Evolutionary conservation across 2,329 filamentous ascomycete genomes (phyloP).

Genomic region (Trichoderma atroviride): DNA sequence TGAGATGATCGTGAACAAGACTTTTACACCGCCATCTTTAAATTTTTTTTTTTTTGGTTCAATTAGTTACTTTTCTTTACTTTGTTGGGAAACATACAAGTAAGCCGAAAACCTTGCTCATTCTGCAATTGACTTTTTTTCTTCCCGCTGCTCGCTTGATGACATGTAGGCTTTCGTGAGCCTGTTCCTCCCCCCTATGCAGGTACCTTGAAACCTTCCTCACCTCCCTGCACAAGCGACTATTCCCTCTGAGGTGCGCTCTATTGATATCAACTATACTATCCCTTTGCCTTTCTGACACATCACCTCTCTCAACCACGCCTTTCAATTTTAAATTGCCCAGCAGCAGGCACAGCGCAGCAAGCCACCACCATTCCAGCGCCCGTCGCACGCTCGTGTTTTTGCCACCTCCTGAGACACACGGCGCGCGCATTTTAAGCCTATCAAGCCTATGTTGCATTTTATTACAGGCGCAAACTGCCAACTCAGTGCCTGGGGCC

Average conservation of each 20-base stretch:
- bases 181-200: slow-evolving; percentile 10
- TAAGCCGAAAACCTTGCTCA: background rate
- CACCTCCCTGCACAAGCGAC: background rate
- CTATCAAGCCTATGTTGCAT: background rate
- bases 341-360: background rate
- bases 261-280: background rate
- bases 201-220: slow-evolving; percentile 16
- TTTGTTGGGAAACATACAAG: background rate
- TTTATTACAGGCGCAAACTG: background rate
- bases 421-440: background rate
- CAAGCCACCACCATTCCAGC: background rate
- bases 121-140: slow-evolving; percentile 20
- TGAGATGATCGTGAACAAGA: slow-evolving; percentile 9
- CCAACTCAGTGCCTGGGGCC: background rate
- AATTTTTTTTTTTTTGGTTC: background rate
- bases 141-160: background rate
- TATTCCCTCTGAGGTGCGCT: background rate
- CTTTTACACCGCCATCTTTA: background rate
- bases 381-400: slow-evolving; percentile 5
- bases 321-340: background rate
- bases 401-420: slow-evolving; percentile 21
- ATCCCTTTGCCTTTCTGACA: slow-evolving; percentile 10
- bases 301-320: background rate
- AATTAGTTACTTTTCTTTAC: background rate
- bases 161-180: background rate